These are phyloP conservation scores for Cnidoscolus chayamansa DNA, from an alignment of 441 rosid species.

Conservation along the genomic window DNA sequence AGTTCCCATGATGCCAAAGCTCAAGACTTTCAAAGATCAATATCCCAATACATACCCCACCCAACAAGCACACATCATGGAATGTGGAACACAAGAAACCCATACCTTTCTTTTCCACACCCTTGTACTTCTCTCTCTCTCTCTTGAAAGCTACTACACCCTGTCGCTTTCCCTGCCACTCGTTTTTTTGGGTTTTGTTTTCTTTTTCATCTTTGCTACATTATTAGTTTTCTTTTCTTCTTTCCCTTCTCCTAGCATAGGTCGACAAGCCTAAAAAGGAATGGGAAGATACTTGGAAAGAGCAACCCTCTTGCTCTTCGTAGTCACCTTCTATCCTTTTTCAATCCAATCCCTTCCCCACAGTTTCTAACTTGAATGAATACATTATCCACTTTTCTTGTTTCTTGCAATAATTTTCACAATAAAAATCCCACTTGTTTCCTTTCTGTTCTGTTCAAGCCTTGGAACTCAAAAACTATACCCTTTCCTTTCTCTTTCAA, in stretches of 20 bases:
- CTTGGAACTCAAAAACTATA: not conserved
- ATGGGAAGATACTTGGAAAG: conserved; percentile 28
- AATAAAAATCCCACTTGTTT: not conserved
- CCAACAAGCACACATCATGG: conserved; percentile 16
- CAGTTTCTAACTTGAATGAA: conserved; percentile 15
- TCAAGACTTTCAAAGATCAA: not conserved
- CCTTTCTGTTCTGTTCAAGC: not conserved
- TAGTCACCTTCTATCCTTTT: conserved; percentile 28
- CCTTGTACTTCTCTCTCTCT: not conserved
- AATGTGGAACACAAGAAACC: conserved; percentile 29
- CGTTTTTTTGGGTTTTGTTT: conserved; percentile 15
- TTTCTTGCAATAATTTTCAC: conserved; percentile 27
- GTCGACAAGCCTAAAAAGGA: conserved; percentile 37
- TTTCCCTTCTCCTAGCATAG: conserved; percentile 7
- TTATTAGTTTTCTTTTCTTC: not conserved
- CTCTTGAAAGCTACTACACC: conserved; percentile 34
- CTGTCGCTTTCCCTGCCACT: conserved; percentile 42
- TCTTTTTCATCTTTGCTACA: not conserved
- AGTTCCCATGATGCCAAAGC: conserved; percentile 8
- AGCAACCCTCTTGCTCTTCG: conserved; percentile 25
- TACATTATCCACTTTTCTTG: conserved; percentile 37
- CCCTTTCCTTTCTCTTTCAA: not conserved
- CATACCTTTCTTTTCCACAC: not conserved
- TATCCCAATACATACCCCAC: not conserved
- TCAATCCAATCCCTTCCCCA: not conserved